Evolutionary conservation across 2,329 filamentous ascomycete species (phyloP), one percentile per base, ranked within the genome.

Genomic region (Endoconidiophora polonica): DNA sequence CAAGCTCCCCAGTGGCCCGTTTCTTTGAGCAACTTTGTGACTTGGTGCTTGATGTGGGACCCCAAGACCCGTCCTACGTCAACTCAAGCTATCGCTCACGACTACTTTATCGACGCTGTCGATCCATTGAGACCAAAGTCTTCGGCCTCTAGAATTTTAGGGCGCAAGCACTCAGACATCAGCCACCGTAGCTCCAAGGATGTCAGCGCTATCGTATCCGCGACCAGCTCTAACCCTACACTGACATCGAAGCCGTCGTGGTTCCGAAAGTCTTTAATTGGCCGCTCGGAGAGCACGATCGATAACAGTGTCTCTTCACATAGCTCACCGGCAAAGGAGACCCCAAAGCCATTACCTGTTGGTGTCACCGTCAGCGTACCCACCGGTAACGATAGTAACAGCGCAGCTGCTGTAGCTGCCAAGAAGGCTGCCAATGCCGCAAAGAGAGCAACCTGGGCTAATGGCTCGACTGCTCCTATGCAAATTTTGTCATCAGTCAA

Each of bases 11-110:
- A 94, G 60, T 98, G 91, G 91, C 91, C 91, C 4, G 68, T 81
- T 1, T 82, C 86, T 18, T 73, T 98, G 50, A 83, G 82, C 59
- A 79, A 93, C 53, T 96, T 98, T 60, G 91, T 98, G 53, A 98
- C 91, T 14, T 95, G 87, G 87, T 98, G 91, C 65, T 67, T 98
- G 57, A 91, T 96, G 84, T 98, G 91, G 91, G 91, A 98, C 64
- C 91, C 91, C 9, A 93, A 88, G 68, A 79, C 71, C 60, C 77
- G 91, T 54, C 91, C 91, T 42, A 96, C 88, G 3, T 95, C 90
- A 2, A 80, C 83, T 0, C 88, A 98, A 65, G 90, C 91, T n/a
- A 68, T 98, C 56, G 83, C 84, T 38, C 91, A 98, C 63, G 90
- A 95, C 57, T 98, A 93, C 65, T 98, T 98, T 59, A 65, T 74